These are phyloP conservation scores for Apiospora aurea DNA, from an alignment of 2,329 filamentous ascomycete species.

Conservation along the genomic window DNA sequence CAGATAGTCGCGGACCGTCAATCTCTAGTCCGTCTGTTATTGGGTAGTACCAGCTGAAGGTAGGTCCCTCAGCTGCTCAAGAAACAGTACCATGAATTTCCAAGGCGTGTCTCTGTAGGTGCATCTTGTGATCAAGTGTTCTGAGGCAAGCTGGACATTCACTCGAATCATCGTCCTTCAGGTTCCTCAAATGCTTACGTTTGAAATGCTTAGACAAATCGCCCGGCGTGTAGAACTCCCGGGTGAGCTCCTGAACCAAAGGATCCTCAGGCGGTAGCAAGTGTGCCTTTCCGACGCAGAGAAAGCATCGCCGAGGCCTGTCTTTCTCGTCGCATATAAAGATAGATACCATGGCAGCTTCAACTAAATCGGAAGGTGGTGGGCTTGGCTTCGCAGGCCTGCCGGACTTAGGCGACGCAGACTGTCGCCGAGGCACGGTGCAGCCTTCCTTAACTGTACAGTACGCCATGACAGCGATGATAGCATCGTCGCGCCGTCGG, in stretches of 20 bases:
- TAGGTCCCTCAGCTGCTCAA: slow-evolving; percentile 3
- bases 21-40: neutral
- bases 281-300: slow-evolving; percentile 18
- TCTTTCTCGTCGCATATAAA: slow-evolving; percentile 16
- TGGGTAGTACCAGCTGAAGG: neutral
- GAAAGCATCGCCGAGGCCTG: slow-evolving; percentile 24
- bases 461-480: slow-evolving; percentile 28
- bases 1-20: neutral
- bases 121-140: slow-evolving; percentile 20
- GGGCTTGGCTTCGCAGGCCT: neutral
- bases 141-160: slow-evolving; percentile 8
- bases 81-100: slow-evolving; percentile 14
- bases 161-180: neutral
- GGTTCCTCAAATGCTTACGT: slow-evolving; percentile 20
- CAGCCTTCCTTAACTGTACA: slow-evolving; percentile 25
- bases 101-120: slow-evolving; percentile 24
- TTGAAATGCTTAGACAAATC: slow-evolving; percentile 24
- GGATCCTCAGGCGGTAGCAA: slow-evolving; percentile 8
- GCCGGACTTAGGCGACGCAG: neutral
- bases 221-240: slow-evolving; percentile 23
- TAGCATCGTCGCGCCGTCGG: slow-evolving; percentile 27
- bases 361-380: neutral
- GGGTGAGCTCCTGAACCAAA: slow-evolving; percentile 20
- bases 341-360: slow-evolving; percentile 20
- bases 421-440: slow-evolving; percentile 3